phyloP scores from a whole-genome alignment of 352 stramenopile species.

The Globisporangium carolinianum region DNA sequence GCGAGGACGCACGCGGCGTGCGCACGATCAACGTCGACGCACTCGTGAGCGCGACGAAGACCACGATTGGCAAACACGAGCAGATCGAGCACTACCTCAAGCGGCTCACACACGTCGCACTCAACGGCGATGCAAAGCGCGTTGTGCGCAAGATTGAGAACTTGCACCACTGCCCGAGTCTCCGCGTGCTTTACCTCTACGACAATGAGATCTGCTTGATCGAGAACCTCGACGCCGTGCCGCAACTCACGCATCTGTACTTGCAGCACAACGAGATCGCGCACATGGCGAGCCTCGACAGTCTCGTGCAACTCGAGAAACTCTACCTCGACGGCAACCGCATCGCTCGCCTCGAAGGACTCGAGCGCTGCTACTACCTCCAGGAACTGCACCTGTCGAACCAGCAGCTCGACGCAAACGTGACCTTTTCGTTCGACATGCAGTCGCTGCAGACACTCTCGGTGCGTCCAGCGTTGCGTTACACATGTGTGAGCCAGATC shows the following conservation, averaged over 20 bases:
- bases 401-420: conserved; percentile 24
- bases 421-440: conserved; percentile 40
- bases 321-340: conserved; percentile 64
- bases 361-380: conserved; percentile 29
- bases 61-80: conserved; percentile 61
- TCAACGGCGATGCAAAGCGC: conserved; percentile 33
- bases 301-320: conserved; percentile 48
- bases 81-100: conserved; percentile 63
- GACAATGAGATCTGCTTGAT: conserved; percentile 59
- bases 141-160: conserved; percentile 46
- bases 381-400: conserved; percentile 67
- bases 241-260: conserved; percentile 63
- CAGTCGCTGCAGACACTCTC: conserved; percentile 31
- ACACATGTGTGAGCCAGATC: too few species aligned
- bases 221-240: conserved; percentile 38
- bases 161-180: conserved; percentile 51
- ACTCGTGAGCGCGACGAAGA: conserved; percentile 56
- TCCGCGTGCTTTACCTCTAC: conserved; percentile 77
- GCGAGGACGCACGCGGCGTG: conserved; percentile 4
- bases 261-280: conserved; percentile 61
- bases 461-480: conserved; percentile 14
- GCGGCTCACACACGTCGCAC: conserved; percentile 59
- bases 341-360: conserved; percentile 50
- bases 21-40: conserved; percentile 53
- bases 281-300: conserved; percentile 42